phyloP scores from a whole-genome alignment of 345 rosid genomes.

The Odontarrhena argentea region DNA sequence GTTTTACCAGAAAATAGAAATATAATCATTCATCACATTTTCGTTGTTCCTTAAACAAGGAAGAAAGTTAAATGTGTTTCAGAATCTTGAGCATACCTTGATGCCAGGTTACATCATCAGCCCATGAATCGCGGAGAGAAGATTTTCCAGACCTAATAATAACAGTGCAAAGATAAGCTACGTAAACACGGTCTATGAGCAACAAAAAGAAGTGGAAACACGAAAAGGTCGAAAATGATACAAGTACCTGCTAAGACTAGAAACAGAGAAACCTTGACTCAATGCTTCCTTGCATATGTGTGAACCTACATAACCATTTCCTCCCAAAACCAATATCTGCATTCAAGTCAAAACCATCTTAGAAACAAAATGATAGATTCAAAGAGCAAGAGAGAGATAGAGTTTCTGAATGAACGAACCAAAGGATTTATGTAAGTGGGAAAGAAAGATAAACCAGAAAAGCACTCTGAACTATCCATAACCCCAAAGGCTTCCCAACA shows the following conservation, averaged over 20 bases:
- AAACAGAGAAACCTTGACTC: slow-evolving; percentile 42
- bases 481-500: background rate
- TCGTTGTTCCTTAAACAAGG: background rate
- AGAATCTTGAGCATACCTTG: slow-evolving; percentile 41
- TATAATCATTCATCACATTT: background rate
- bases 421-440: background rate
- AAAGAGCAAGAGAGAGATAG: background rate
- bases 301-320: slow-evolving; percentile 47
- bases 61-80: background rate
- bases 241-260: slow-evolving; percentile 44
- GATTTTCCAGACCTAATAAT: slow-evolving; percentile 58
- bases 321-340: slow-evolving; percentile 44
- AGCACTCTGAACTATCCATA: background rate
- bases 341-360: slow-evolving; percentile 24
- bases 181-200: background rate
- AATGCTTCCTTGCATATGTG: slow-evolving; percentile 45
- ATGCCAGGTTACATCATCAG: slow-evolving; percentile 55
- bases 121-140: slow-evolving; percentile 59
- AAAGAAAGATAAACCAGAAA: background rate
- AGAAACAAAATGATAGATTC: background rate
- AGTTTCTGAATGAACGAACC: slow-evolving; percentile 1
- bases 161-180: slow-evolving; percentile 8
- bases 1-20: background rate
- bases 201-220: background rate
- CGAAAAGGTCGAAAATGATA: background rate